Evolutionary conservation across 1,284 basidiomycete genomes (phyloP), one percentile per base, ranked within the genome.

Genomic region (Sanguinoderma infundibulare): DNA sequence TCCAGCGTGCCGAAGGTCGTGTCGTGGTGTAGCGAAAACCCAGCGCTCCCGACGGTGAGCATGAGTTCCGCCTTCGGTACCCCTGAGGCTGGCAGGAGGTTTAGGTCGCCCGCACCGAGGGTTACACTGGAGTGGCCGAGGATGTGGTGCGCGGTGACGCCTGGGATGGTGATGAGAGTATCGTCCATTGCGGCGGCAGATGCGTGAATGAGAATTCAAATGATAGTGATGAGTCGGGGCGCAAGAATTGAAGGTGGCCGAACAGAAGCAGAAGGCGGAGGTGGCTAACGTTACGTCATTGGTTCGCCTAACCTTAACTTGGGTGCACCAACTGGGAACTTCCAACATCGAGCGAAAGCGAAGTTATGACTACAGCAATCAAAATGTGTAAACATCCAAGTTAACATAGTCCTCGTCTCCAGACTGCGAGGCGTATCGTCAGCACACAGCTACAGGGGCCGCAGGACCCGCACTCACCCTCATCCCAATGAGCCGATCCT

Each of bases 1-100:
- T 67, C 68, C 14, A 74, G 53, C 7, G 74, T 75, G 2, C 74
- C 73, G 53, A 74, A 74, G 20, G 63, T 44, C 2, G 69, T 72
- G 5, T 55, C 62, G 56, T 64, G 65, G 51, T 65, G 62, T 40
- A 75, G 61, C 14, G 69, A 61, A 53, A 75, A 75, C 2, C 67
- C 70, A 0, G 72, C 70, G 5, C 65, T 67, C 3, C 72, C 73
- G 38, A 73, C 65, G 0, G 69, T 62, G 52, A 74, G 53, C 7
- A 63, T 65, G 15, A 74, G 32, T 39, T 52, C 36, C 24, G 24
- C 24, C 14, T 53, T 55, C 7, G 38, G 36, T 0, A 32, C 52
- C 3, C 39, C 38, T 6, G 53, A 35, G 20, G 26, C 39, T 6
- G 62, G 40, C 1, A 66, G 28, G 42, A 66, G 49, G 38, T 53